Conservation (phyloP, 495 filamentous ascomycete genomes). For the Cercophora sp. region DNA sequence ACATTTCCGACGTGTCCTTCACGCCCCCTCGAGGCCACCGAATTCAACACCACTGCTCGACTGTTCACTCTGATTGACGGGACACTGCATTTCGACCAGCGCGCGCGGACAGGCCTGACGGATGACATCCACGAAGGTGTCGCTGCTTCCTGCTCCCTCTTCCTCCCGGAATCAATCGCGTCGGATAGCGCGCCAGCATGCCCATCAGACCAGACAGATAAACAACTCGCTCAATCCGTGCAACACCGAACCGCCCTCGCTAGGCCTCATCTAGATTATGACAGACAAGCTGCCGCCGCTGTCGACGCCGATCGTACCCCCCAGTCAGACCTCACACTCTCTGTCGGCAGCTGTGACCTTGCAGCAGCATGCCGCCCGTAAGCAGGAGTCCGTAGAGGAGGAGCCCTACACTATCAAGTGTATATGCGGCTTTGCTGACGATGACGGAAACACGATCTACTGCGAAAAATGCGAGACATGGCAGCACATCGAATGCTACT, state of each 20-base stretch:
- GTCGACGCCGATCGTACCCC: constrained; percentile 50
- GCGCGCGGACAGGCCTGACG: constrained; percentile 15
- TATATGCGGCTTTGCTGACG: constrained; percentile 86
- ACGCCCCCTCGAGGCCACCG: constrained; percentile 3
- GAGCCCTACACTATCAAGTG: constrained; percentile 97
- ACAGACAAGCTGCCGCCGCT: constrained; percentile 76
- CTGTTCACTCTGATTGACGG: not conserved
- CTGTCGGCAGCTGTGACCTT: constrained; percentile 46
- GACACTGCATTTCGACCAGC: constrained; percentile 9
- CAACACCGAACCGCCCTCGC: constrained; percentile 46
- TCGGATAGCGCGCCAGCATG: constrained; percentile 52
- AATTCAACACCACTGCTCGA: not conserved
- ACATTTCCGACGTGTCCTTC: constrained; percentile 15
- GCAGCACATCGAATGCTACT: constrained; percentile 97
- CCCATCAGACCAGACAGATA: constrained; percentile 52
- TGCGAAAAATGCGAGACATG: constrained; percentile 95
- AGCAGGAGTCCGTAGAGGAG: constrained; percentile 60
- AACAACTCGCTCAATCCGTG: constrained; percentile 37
- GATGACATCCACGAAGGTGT: constrained; percentile 23
- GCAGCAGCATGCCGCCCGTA: constrained; percentile 57
- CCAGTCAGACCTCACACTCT: constrained; percentile 47
- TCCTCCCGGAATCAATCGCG: constrained; percentile 28
- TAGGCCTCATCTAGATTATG: constrained; percentile 77
- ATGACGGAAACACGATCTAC: constrained; percentile 95
- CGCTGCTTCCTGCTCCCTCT: constrained; percentile 17